phyloP scores from a whole-genome alignment of 768 basidiomycete species.

The Mrakia blollopis region DNA sequence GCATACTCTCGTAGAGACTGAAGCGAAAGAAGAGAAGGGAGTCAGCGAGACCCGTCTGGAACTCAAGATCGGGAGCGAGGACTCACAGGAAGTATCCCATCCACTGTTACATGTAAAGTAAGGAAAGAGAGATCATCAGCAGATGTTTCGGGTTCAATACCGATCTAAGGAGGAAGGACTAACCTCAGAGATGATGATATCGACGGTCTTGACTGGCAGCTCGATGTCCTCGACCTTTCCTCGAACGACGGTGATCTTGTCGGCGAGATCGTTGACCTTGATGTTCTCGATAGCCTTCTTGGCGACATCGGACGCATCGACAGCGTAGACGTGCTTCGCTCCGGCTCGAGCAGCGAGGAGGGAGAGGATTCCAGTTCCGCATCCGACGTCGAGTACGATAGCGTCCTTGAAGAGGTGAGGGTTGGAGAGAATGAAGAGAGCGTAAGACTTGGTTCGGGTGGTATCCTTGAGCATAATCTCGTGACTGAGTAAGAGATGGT shows the following conservation, averaged over 20 bases:
- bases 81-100: slow-evolving; percentile 24
- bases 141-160: not conserved
- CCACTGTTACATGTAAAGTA: not conserved
- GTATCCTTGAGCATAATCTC: slow-evolving; percentile 90
- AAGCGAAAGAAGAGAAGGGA: not conserved
- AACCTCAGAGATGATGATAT: slow-evolving; percentile 83
- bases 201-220: slow-evolving; percentile 75
- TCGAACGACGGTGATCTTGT: slow-evolving; percentile 75
- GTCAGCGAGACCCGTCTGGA: not conserved
- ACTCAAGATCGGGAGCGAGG: not conserved
- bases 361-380: slow-evolving; percentile 88
- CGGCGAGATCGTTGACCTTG: slow-evolving; percentile 62
- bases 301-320: slow-evolving; percentile 83
- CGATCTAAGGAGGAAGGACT: too few species aligned
- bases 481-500: slow-evolving; percentile 67
- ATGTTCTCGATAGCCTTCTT: slow-evolving; percentile 72
- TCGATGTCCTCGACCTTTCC: slow-evolving; percentile 85
- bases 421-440: slow-evolving; percentile 79
- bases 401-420: slow-evolving; percentile 75
- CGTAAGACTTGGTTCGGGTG: slow-evolving; percentile 88
- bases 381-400: slow-evolving; percentile 89
- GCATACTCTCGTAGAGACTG: slow-evolving; percentile 89
- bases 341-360: slow-evolving; percentile 85
- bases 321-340: slow-evolving; percentile 81
- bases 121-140: not conserved